Evolutionary conservation across 805 yeast genomes (phyloP), one percentile per base, ranked within the genome.

Genomic region (Ogataea neopini): DNA sequence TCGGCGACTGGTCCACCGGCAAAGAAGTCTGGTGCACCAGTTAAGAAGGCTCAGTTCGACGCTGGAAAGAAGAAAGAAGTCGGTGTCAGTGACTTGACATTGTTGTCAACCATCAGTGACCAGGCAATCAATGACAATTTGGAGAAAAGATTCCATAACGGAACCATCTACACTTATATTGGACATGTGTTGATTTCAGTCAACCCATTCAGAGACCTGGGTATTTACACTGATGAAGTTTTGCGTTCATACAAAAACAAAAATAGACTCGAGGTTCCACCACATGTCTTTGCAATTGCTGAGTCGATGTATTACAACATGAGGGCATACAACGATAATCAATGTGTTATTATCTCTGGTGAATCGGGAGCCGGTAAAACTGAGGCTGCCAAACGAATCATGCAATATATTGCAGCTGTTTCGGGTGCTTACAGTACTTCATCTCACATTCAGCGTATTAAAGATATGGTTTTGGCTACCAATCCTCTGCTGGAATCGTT

Each of bases 301-400:
- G 99, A 94, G 69, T 72, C 95, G 29, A 90, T 94, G 96, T 94
- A 86, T 68, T 92, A 94, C 70, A 88, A 92, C 66, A 78, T 94
- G 83, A 91, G 91, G 68, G 86, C 96, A 0, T 94, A 94, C 69
- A 81, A 86, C 49, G 98, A 94, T 60, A 89, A 83, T 63, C 99
- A 94, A 67, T 92, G 98, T 77, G 98, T 94, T 18, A 94, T 94
- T 59, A 94, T 94, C 56, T 88, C 96, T 2, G 98, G 98, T 48
- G 98, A 92, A 67, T 88, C 96, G 1, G 98, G 98, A 52, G 98
- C 98, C 4, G 98, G 98, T 43, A 92, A 92, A 64, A 92, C 98
- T 4, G 98, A 92, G 70, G 97, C 97, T 18, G 97, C 98, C 35
- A 92, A 92, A 73, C 82, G 95, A 66, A 91, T 92, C 68, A 92